Conservation (phyloP, 2,329 filamentous ascomycete species). For the Phoma herbarum region DNA sequence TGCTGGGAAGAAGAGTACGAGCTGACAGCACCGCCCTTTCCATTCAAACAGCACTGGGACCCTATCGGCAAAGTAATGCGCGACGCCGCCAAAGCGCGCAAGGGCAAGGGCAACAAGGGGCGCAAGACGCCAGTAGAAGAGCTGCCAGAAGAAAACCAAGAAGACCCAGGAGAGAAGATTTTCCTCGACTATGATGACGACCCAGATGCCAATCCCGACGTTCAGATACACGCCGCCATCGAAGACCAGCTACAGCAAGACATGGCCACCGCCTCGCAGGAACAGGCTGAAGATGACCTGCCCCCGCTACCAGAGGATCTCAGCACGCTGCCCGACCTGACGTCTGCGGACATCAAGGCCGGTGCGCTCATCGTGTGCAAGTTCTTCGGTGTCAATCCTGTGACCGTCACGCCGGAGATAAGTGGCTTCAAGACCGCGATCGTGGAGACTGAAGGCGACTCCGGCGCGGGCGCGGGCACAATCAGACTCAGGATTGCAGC, state of each 20-base stretch:
- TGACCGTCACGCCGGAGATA: slow-evolving; percentile 70
- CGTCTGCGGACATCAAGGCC: slow-evolving; percentile 57
- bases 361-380: slow-evolving; percentile 77
- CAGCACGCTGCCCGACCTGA: slow-evolving; percentile 61
- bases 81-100: slow-evolving; percentile 67
- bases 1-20: slow-evolving; percentile 69
- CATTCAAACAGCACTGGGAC: slow-evolving; percentile 91
- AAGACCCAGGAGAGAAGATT: slow-evolving; percentile 36
- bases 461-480: slow-evolving; percentile 56
- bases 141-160: slow-evolving; percentile 56
- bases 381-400: slow-evolving; percentile 66
- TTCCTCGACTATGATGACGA: slow-evolving; percentile 48
- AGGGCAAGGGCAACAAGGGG: slow-evolving; percentile 61
- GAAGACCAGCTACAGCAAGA: slow-evolving; percentile 50
- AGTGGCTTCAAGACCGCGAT: slow-evolving; percentile 69
- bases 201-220: slow-evolving; percentile 33
- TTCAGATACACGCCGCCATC: slow-evolving; percentile 34
- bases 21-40: slow-evolving; percentile 82
- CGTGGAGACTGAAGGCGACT: slow-evolving; percentile 61
- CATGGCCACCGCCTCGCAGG: slow-evolving; percentile 53
- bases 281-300: slow-evolving; percentile 62
- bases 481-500: slow-evolving; percentile 73
- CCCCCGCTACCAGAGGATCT: slow-evolving; percentile 68
- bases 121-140: slow-evolving; percentile 50
- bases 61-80: slow-evolving; percentile 69